Evolutionary conservation across 1,284 basidiomycete genomes (phyloP).

Genomic region (Ceratobasidium sp.): DNA sequence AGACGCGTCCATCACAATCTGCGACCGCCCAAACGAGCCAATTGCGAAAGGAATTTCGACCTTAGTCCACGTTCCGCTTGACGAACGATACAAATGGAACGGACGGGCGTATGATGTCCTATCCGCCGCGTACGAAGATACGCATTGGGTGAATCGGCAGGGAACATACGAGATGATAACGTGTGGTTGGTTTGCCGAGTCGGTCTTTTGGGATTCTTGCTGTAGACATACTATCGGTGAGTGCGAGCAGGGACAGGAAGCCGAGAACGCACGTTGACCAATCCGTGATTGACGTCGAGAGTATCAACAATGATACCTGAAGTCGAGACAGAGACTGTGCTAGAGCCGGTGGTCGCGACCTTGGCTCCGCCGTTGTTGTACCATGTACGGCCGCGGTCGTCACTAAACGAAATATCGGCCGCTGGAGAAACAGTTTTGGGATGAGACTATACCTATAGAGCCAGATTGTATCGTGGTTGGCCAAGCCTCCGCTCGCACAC

Average conservation of each 20-base stretch:
- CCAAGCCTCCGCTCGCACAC: slow-evolving; percentile 39
- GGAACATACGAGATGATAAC: slow-evolving; percentile 42
- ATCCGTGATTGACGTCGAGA: slow-evolving; percentile 41
- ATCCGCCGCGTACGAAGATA: slow-evolving; percentile 36
- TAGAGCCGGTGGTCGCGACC: slow-evolving; percentile 40
- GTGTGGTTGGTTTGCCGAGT: slow-evolving; percentile 41
- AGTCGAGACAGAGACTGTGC: slow-evolving; percentile 35
- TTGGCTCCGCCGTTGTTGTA: slow-evolving; percentile 40
- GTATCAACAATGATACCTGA: slow-evolving; percentile 42
- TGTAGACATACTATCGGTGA: neutral
- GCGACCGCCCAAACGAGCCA: slow-evolving; percentile 39
- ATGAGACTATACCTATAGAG: slow-evolving; percentile 26
- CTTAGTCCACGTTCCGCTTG: slow-evolving; percentile 41
- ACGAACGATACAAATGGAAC: slow-evolving; percentile 41
- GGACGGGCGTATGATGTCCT: slow-evolving; percentile 35
- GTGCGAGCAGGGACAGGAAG: neutral
- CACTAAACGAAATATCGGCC: slow-evolving; percentile 1
- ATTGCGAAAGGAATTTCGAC: slow-evolving; percentile 40
- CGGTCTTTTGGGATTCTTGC: slow-evolving; percentile 41
- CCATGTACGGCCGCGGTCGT: slow-evolving; percentile 42
- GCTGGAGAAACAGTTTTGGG: neutral
- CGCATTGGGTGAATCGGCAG: slow-evolving; percentile 42
- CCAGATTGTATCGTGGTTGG: slow-evolving; percentile 42
- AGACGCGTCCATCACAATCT: slow-evolving; percentile 41
- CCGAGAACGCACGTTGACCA: slow-evolving; percentile 36